phyloP scores from a whole-genome alignment of 768 basidiomycete species.

The Cyclocybe cylindracea region DNA sequence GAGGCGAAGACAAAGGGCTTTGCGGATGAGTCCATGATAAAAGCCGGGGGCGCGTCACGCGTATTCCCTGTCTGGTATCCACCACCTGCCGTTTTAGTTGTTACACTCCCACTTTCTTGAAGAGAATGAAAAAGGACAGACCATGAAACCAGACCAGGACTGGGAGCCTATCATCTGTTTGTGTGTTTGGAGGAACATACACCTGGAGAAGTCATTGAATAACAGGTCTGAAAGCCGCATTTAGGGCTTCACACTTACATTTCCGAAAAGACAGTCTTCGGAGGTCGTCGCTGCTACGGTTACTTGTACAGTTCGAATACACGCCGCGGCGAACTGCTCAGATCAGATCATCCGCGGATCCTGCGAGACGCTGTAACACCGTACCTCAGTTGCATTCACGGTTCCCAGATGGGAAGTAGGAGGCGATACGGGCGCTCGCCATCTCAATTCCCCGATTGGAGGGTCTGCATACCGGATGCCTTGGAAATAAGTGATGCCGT shows the following conservation, averaged over 20 bases:
- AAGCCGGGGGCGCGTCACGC: conserved; percentile 30
- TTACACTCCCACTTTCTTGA: not conserved
- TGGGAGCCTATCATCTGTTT: conserved; percentile 25
- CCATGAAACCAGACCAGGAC: conserved; percentile 47
- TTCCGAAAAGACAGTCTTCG: conserved; percentile 46
- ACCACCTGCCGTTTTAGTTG: conserved; percentile 29
- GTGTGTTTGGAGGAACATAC: conserved; percentile 29
- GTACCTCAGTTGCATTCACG: conserved; percentile 36
- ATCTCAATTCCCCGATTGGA: conserved; percentile 41
- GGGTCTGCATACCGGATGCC: conserved; percentile 47
- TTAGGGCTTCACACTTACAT: conserved; percentile 24
- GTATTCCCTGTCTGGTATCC: conserved; percentile 40
- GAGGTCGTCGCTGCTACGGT: conserved; percentile 29
- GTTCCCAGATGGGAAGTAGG: conserved; percentile 35
- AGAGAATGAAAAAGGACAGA: conserved; percentile 7
- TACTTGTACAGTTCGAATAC: conserved; percentile 33
- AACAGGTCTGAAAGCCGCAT: not conserved
- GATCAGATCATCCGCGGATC: no score
- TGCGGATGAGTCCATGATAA: conserved; percentile 29
- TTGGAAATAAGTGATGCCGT: conserved; percentile 34
- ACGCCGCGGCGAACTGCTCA: conserved; percentile 33
- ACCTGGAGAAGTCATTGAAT: conserved; percentile 23
- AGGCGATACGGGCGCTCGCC: conserved; percentile 39
- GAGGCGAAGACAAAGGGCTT: conserved; percentile 40
- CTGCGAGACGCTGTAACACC: no score